Conservation (phyloP, 2,329 filamentous ascomycete species). For the Nemania sp. region DNA sequence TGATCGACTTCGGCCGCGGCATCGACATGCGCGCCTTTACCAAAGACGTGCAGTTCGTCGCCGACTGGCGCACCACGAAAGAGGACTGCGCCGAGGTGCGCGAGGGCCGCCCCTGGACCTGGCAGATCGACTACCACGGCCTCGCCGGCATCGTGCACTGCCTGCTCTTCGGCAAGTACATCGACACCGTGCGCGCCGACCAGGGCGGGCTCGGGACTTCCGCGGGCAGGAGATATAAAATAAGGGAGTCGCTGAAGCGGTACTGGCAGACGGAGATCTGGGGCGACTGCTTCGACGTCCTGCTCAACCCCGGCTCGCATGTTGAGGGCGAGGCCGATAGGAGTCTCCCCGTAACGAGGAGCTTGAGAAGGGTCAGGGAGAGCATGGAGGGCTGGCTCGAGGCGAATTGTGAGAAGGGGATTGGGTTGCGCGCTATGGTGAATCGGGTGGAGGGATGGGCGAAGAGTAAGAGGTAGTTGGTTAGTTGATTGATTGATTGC, state of each 20-base stretch:
- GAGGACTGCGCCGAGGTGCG: slow-evolving; percentile 97
- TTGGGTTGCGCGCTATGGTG: slow-evolving; percentile 77
- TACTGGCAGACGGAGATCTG: slow-evolving; percentile 98
- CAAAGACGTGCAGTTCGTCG: slow-evolving; percentile 85
- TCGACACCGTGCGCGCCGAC: slow-evolving; percentile 77
- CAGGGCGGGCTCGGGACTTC: slow-evolving; percentile 67
- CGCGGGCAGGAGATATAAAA: slow-evolving; percentile 76
- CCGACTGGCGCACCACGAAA: slow-evolving; percentile 90
- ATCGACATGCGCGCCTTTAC: slow-evolving; percentile 93
- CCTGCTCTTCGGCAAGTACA: slow-evolving; percentile 93
- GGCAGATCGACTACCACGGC: slow-evolving; percentile 96
- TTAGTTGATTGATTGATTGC: no score
- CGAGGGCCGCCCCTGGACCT: slow-evolving; percentile 94
- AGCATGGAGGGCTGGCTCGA: slow-evolving; percentile 88
- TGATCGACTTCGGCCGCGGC: slow-evolving; percentile 95
- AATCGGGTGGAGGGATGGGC: slow-evolving; percentile 67
- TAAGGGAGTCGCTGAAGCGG: slow-evolving; percentile 86
- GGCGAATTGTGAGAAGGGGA: slow-evolving; percentile 82
- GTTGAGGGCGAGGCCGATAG: slow-evolving; percentile 67
- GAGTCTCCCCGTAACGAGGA: slow-evolving; percentile 78
- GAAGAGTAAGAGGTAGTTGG: slow-evolving; percentile 37
- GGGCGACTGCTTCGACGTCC: slow-evolving; percentile 82
- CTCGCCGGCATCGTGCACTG: slow-evolving; percentile 89
- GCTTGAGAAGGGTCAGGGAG: slow-evolving; percentile 76
- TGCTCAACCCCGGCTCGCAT: slow-evolving; percentile 83